Evolutionary conservation across 805 yeast species (phyloP).

Genomic region (Candida parachauliodes): DNA sequence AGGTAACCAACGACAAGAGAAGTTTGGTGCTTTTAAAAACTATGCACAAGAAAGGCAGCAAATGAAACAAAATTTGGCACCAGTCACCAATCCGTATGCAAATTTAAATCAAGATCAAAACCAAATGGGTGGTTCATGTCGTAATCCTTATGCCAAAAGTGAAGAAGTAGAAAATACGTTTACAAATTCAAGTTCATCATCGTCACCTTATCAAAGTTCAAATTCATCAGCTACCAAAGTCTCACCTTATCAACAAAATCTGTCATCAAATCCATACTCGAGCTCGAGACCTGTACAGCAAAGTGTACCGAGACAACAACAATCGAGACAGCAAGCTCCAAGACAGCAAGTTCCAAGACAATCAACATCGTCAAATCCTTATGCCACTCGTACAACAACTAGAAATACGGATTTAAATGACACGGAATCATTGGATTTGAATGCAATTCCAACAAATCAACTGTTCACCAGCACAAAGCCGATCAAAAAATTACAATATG

Average conservation of each 20-base stretch:
- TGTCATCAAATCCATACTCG: conserved; percentile 7
- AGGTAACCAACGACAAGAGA: conserved; percentile 35
- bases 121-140: background rate
- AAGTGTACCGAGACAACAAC: background rate
- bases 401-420: conserved; percentile 14
- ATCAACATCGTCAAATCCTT: background rate
- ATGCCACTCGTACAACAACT: background rate
- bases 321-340: conserved; percentile 3
- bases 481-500: conserved; percentile 14
- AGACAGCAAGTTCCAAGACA: background rate
- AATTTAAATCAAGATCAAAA: conserved; percentile 16
- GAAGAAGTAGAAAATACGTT: background rate
- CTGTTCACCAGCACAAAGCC: conserved; percentile 21
- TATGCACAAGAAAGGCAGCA: conserved; percentile 44
- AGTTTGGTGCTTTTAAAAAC: conserved; percentile 48
- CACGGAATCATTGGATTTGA: conserved; percentile 35
- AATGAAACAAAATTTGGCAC: conserved; percentile 34
- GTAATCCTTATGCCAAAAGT: conserved; percentile 17
- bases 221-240: conserved; percentile 8
- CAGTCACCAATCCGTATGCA: conserved; percentile 38
- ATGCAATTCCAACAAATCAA: conserved; percentile 32
- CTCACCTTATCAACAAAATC: background rate
- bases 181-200: background rate
- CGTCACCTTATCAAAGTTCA: conserved; percentile 1
- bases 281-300: conserved; percentile 2